Conservation (phyloP, 176 grass and related monocot genomes). For the Avena insularis region DNA sequence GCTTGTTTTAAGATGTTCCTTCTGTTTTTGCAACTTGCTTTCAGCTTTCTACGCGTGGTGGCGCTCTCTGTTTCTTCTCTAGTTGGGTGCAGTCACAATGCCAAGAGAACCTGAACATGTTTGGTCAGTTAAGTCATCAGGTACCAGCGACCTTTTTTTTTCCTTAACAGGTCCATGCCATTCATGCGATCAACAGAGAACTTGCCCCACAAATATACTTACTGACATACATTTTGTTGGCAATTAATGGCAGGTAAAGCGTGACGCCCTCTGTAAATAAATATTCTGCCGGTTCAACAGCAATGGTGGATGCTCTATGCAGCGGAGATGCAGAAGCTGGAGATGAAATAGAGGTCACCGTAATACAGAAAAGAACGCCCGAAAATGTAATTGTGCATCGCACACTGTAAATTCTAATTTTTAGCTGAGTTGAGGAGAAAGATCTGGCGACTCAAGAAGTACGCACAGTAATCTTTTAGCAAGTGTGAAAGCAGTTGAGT, state of each 20-base stretch:
- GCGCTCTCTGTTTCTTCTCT: slow-evolving; percentile 89
- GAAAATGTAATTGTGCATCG: background rate
- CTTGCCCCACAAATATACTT: background rate
- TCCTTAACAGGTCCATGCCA: background rate
- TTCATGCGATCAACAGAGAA: background rate
- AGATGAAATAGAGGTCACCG: background rate
- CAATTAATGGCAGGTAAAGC: slow-evolving; percentile 18
- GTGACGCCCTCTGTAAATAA: background rate
- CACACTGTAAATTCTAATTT: background rate
- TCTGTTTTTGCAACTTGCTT: slow-evolving; percentile 34
- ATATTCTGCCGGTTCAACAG: background rate
- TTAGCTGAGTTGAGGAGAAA: background rate
- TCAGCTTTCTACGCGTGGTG: slow-evolving; percentile 95
- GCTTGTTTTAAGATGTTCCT: background rate
- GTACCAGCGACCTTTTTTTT: background rate
- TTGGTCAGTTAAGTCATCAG: slow-evolving; percentile 38
- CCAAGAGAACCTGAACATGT: background rate
- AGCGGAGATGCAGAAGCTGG: background rate
- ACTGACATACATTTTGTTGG: background rate
- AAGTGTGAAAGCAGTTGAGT: background rate
- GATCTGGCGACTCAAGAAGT: background rate
- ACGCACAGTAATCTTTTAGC: background rate
- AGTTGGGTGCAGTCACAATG: slow-evolving; percentile 11
- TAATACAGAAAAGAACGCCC: background rate
- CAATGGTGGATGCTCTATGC: background rate